phyloP scores from a whole-genome alignment of 805 yeast genomes.

The Nakazawaea siamensis region DNA sequence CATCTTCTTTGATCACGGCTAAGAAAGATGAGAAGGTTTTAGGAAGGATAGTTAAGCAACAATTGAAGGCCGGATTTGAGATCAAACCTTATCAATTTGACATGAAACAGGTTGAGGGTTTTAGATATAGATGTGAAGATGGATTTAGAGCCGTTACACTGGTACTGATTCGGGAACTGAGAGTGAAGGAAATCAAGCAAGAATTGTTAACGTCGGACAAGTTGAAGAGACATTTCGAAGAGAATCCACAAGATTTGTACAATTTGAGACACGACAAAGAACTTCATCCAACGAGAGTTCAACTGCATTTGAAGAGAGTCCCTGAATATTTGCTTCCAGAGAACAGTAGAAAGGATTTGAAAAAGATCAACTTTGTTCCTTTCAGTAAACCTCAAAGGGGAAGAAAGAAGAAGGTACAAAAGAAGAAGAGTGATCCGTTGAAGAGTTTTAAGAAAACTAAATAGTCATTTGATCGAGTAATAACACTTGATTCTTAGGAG shows the following conservation, averaged over 20 bases:
- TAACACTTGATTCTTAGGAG: constrained; percentile 49
- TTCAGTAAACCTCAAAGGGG: constrained; percentile 43
- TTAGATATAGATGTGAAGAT: constrained; percentile 94
- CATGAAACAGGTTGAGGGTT: constrained; percentile 86
- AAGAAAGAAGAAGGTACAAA: constrained; percentile 21
- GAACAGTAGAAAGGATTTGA: constrained; percentile 50
- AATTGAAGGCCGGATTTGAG: constrained; percentile 63
- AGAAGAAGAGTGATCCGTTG: constrained; percentile 42
- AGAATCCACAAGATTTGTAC: constrained; percentile 89
- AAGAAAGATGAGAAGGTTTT: constrained; percentile 84
- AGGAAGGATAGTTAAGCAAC: constrained; percentile 67
- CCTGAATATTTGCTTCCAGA: constrained; percentile 89
- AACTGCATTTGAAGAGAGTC: constrained; percentile 80
- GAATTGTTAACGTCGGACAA: constrained; percentile 86
- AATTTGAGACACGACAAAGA: constrained; percentile 89
- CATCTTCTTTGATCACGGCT: constrained; percentile 62
- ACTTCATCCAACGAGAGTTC: constrained; percentile 73
- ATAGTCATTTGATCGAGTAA: constrained; percentile 38
- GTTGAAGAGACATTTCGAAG: constrained; percentile 90
- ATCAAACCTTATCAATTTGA: constrained; percentile 86
- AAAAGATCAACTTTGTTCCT: constrained; percentile 64
- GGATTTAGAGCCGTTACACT: constrained; percentile 93
- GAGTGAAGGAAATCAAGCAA: constrained; percentile 79
- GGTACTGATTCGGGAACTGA: constrained; percentile 85
- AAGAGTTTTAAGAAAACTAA: constrained; percentile 27